Conservation (phyloP, 139 green algal genomes). For the Diplosphaera chodatii region DNA sequence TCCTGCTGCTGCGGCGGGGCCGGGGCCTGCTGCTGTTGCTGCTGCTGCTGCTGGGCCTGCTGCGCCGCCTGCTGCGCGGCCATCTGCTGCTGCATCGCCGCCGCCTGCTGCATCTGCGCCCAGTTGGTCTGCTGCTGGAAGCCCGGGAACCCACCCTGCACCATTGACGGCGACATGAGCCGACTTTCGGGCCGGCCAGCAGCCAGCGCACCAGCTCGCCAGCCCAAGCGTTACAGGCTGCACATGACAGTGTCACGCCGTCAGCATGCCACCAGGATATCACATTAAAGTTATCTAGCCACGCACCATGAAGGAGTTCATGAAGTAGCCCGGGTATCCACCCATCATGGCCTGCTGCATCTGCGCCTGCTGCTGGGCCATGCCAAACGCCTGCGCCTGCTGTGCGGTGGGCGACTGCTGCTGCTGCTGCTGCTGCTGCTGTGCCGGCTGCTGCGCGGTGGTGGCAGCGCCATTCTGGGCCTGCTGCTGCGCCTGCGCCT, state of each 20-base stretch:
- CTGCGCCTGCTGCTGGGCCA: background rate
- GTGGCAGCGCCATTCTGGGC: too few species aligned
- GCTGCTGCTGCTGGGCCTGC: conserved; percentile 2
- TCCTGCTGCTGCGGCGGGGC: background rate
- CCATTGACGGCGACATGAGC: too few species aligned
- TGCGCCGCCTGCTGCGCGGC: background rate
- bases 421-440: too few species aligned
- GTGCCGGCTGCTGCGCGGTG: too few species aligned
- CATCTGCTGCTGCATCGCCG: background rate
- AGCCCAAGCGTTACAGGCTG: too few species aligned
- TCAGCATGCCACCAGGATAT: too few species aligned
- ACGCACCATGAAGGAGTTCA: background rate
- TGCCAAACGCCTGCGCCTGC: background rate
- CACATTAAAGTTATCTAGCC: too few species aligned
- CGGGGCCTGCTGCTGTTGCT: conserved; percentile 9
- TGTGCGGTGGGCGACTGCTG: background rate
- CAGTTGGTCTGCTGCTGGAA: background rate
- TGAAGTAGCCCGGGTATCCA: background rate
- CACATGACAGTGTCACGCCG: too few species aligned
- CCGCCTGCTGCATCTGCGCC: background rate
- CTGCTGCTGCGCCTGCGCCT: background rate
- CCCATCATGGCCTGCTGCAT: background rate
- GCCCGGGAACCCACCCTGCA: background rate
- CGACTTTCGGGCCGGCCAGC: too few species aligned
- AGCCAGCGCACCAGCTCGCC: too few species aligned